phyloP scores from a whole-genome alignment of 1,139 yeast genomes.

The Scheffersomyces illinoinensis region DNA sequence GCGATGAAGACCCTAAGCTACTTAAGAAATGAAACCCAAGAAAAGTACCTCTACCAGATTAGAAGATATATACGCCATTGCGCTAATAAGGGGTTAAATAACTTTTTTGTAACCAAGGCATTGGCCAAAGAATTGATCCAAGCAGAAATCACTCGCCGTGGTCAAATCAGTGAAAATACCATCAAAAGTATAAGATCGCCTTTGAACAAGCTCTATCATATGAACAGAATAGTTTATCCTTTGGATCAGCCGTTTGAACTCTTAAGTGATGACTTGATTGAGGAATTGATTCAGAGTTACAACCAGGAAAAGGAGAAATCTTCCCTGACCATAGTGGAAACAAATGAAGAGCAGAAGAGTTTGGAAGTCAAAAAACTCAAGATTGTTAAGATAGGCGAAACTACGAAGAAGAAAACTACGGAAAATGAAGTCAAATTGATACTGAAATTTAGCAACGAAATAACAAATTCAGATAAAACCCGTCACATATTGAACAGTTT shows the following conservation, averaged over 20 bases:
- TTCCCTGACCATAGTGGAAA: background rate
- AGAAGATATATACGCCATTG: conserved; percentile 6
- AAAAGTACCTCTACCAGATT: conserved; percentile 6
- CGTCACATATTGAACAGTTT: background rate
- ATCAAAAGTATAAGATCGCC: conserved; percentile 5
- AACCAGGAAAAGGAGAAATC: background rate
- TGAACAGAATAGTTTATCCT: conserved; percentile 4
- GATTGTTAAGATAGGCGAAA: conserved; percentile 1
- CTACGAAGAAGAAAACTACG: background rate
- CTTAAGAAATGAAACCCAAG: conserved; percentile 3
- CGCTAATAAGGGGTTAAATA: conserved; percentile 1
- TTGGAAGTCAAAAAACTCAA: background rate
- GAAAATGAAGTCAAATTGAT: background rate
- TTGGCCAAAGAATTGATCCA: conserved; percentile 4
- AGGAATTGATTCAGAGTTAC: conserved; percentile 1
- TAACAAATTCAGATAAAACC: conserved; percentile 1
- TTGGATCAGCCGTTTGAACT: conserved; percentile 2
- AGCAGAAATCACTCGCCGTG: conserved; percentile 1
- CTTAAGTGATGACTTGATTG: conserved; percentile 1
- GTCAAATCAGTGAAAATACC: conserved; percentile 4
- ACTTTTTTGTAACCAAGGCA: conserved; percentile 4
- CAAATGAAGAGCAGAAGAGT: background rate
- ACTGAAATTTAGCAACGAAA: conserved; percentile 1
- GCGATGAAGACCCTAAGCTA: conserved; percentile 1
- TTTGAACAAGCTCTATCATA: conserved; percentile 3